Base-by-base conservation (phyloP, 768 basidiomycete genomes). In the Obba rivulosa region DNA sequence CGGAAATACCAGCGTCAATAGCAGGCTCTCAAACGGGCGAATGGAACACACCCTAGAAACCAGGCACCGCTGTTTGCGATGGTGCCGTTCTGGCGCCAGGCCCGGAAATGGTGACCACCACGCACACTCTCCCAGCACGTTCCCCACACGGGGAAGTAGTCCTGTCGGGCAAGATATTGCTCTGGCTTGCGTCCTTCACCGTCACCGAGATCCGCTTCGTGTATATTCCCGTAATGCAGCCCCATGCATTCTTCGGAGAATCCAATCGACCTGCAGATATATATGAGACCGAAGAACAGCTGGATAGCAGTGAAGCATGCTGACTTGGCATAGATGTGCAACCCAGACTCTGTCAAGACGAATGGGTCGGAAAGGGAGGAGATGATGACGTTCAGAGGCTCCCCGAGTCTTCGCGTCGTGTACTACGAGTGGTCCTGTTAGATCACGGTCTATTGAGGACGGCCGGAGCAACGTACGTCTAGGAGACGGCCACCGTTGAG, bases 31-130 rank as follows among this genome's bases (percentile, higher is more conserved):
- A n/a, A 28, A 3, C 34, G 21, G 11, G 14, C 17, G 16, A 28
- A 50, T 18, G 17, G n/a, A 38, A 71, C 79, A 36, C 60, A 85
- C 87, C 79, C 89, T 9, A 93, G 70, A 59, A 92, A 92, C 90
- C 90, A 92, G 8, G 90, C 90, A 1, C 84, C 80, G 41, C 78
- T 85, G 57, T 83, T 70, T 0, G 78, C 87, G 16, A 69, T 59
- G 0, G 85, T 81, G 3, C 88, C 90, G 55, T 91, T 89, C 72
- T 93, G 90, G 59, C 80, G 82, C 90, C 90, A 93, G 8, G 88
- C 88, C 42, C 90, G 77, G 59, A 88, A 93, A 61, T 93, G 92
- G 49, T 92, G 83, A 2, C 90, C 91, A n/a, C 89, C 89, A 76
- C 59, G 37, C 20, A 92, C 64, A 57, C 81, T 88, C 72, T 93